These are phyloP conservation scores for Phytophthora ohioensis DNA, from an alignment of 352 stramenopile species.

Conservation along the genomic window DNA sequence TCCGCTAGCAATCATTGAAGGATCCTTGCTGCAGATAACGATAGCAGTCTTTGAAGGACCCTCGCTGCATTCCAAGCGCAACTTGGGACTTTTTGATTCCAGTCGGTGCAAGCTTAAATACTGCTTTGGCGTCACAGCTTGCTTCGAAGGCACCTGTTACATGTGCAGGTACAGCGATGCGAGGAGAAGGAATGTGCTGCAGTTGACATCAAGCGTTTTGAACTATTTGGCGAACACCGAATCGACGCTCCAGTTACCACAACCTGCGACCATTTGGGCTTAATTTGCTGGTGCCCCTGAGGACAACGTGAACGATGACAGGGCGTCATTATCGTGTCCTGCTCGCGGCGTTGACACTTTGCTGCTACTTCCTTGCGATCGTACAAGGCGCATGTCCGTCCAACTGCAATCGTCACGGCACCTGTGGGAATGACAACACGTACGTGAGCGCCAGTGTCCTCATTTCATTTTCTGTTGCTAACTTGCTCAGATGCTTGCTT, in stretches of 20 bases:
- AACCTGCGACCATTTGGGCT: constrained; percentile 13
- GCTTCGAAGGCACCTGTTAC: too few species aligned
- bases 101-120: too few species aligned
- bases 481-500: neutral
- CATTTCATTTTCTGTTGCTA: neutral
- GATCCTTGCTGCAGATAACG: too few species aligned
- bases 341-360: constrained; percentile 14
- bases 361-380: constrained; percentile 10
- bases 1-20: too few species aligned
- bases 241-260: neutral
- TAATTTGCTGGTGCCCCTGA: too few species aligned
- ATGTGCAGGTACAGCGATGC: too few species aligned
- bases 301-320: constrained; percentile 12
- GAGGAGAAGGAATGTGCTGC: too few species aligned
- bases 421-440: constrained; percentile 66
- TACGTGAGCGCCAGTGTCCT: constrained; percentile 23
- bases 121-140: too few species aligned
- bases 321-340: constrained; percentile 5
- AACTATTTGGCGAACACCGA: neutral
- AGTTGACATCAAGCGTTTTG: too few species aligned
- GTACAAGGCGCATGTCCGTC: constrained; percentile 54
- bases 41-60: too few species aligned
- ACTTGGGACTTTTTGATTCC: too few species aligned
- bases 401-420: constrained; percentile 72
- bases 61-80: too few species aligned